Conservation (phyloP, 768 basidiomycete species). For the Strobilomyces dryophilus region DNA sequence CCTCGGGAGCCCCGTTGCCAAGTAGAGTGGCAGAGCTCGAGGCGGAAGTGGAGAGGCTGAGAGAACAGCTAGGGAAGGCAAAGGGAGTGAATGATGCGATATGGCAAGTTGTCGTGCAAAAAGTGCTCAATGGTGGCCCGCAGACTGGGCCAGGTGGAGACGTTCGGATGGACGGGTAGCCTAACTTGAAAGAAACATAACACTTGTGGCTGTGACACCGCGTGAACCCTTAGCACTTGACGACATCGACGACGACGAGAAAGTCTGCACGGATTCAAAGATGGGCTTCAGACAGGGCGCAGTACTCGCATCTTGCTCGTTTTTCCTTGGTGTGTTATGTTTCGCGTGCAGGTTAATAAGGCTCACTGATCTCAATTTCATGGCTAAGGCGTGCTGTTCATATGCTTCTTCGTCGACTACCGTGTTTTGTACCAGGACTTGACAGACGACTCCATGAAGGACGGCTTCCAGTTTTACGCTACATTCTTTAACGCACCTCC, state of each 20-base stretch:
- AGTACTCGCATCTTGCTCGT: slow-evolving; percentile 82
- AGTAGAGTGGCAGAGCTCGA: slow-evolving; percentile 66
- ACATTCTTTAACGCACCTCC: slow-evolving; percentile 92
- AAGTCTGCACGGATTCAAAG: slow-evolving; percentile 1
- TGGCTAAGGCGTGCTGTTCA: slow-evolving; percentile 66
- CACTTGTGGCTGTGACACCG: slow-evolving; percentile 19
- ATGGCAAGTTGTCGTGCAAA: slow-evolving; percentile 85
- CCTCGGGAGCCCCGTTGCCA: slow-evolving; percentile 39
- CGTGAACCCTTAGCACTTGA: slow-evolving; percentile 11
- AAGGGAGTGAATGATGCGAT: slow-evolving; percentile 91
- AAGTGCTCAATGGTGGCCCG: slow-evolving; percentile 35
- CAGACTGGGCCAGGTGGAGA: not conserved
- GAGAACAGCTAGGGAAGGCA: slow-evolving; percentile 72
- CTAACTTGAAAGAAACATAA: not conserved
- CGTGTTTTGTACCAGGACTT: slow-evolving; percentile 69
- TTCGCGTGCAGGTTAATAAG: slow-evolving; percentile 14
- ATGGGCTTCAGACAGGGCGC: slow-evolving; percentile 92
- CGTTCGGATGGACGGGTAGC: slow-evolving; percentile 13
- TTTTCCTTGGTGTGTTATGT: slow-evolving; percentile 73
- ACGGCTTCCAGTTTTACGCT: slow-evolving; percentile 86
- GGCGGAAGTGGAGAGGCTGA: slow-evolving; percentile 61
- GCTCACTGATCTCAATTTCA: not conserved
- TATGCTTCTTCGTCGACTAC: slow-evolving; percentile 86
- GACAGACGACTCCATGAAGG: slow-evolving; percentile 59
- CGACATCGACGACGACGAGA: not conserved